These are phyloP conservation scores for Ceratocystis smalleyi DNA, from an alignment of 2,329 filamentous ascomycete species.

Conservation along the genomic window DNA sequence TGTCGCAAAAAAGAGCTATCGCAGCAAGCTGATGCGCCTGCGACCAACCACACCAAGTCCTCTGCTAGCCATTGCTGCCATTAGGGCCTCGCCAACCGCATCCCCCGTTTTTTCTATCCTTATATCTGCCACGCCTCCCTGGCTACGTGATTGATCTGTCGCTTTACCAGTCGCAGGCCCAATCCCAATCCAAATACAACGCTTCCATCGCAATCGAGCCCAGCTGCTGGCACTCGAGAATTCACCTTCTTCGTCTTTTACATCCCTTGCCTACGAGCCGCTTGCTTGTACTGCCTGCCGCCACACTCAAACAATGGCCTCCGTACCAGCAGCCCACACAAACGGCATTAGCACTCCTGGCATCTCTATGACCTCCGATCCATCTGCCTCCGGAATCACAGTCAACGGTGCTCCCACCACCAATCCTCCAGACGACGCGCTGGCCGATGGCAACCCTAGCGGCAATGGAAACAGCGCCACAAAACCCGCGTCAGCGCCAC, in stretches of 20 bases:
- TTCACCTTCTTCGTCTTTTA: not conserved
- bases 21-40: conserved; percentile 10
- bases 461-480: conserved; percentile 19
- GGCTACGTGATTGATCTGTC: no score
- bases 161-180: no score
- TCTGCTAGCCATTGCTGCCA: not conserved
- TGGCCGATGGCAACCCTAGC: not conserved
- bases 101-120: not conserved
- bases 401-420: conserved; percentile 18
- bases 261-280: not conserved
- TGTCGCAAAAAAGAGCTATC: not conserved
- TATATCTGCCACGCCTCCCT: not conserved
- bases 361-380: conserved; percentile 19
- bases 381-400: conserved; percentile 13
- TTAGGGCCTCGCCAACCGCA: not conserved
- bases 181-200: no score
- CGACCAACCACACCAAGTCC: not conserved
- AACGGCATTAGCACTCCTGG: conserved; percentile 36
- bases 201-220: no score
- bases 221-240: no score
- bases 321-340: conserved; percentile 26
- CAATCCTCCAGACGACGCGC: not conserved
- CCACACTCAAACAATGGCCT: conserved; percentile 7
- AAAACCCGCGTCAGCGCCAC: conserved; percentile 31
- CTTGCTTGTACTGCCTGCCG: no score